A percentile compares a stretch with the other conserved stretches of the same genome.
Evolutionary conservation across 108 stramenopile species (phyloP).

Genomic region (Discostella stelligeroides): DNA sequence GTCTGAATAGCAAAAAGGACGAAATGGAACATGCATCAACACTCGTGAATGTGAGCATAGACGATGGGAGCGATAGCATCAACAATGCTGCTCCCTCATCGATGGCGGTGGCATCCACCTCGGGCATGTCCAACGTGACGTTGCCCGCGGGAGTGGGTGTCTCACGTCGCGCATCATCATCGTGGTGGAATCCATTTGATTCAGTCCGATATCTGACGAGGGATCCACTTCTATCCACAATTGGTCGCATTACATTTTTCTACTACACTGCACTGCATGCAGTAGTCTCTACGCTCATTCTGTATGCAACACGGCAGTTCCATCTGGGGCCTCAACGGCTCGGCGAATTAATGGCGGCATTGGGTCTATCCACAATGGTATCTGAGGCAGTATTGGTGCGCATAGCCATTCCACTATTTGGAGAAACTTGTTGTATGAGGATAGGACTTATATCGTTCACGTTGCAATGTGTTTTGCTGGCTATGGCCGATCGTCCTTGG

Average conservation of each 20-base stretch:
- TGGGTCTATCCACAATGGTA: slow-evolving; percentile 93
- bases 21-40: slow-evolving; percentile 11
- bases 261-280: slow-evolving; percentile 96
- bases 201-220: slow-evolving; percentile 54
- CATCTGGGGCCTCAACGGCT: slow-evolving; percentile 76
- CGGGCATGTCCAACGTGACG: slow-evolving; percentile 38
- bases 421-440: slow-evolving; percentile 77
- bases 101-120: slow-evolving; percentile 26
- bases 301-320: slow-evolving; percentile 88
- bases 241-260: slow-evolving; percentile 86
- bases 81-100: slow-evolving; percentile 8
- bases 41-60: slow-evolving; percentile 15
- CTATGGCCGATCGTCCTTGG: slow-evolving; percentile 62
- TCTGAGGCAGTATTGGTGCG: slow-evolving; percentile 92
- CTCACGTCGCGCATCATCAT: slow-evolving; percentile 41
- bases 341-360: slow-evolving; percentile 91
- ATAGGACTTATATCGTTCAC: slow-evolving; percentile 91
- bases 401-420: slow-evolving; percentile 79
- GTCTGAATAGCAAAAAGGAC: slow-evolving; percentile 32
- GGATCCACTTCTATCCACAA: slow-evolving; percentile 80
- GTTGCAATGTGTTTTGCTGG: slow-evolving; percentile 88
- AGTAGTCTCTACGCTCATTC: slow-evolving; percentile 84
- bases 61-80: slow-evolving; percentile 1
- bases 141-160: slow-evolving; percentile 5
- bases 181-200: slow-evolving; percentile 71